Evolutionary conservation across 345 rosid genomes (phyloP).

Genomic region (Gossypium longicalyx): DNA sequence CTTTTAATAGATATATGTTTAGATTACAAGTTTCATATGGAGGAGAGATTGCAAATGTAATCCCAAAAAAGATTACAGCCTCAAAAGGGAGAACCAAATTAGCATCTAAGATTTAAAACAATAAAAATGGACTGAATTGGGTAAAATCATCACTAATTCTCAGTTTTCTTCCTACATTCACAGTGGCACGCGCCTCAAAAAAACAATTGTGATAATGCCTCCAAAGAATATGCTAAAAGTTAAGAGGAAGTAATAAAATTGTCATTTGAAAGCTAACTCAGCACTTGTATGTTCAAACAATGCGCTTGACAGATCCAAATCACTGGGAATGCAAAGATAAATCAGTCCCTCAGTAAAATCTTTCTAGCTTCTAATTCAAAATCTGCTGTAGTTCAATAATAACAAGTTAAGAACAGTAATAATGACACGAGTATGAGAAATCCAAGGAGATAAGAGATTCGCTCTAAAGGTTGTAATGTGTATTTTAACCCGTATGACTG

Average conservation of each 20-base stretch:
- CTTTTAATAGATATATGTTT: too few species aligned
- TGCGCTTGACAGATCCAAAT: conserved; percentile 26
- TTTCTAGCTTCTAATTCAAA: conserved; percentile 25
- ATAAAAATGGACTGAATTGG: background rate
- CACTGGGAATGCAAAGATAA: conserved; percentile 22
- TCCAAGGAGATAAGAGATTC: background rate
- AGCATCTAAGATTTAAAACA: too few species aligned
- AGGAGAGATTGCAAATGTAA: too few species aligned
- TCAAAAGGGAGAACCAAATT: too few species aligned
- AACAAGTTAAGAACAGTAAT: too few species aligned
- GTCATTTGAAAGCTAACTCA: conserved; percentile 7
- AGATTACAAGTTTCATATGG: too few species aligned
- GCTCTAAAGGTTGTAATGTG: background rate
- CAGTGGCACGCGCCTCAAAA: conserved; percentile 16
- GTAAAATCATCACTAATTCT: background rate
- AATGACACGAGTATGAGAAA: background rate
- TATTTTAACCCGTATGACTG: background rate
- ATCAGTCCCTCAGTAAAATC: conserved; percentile 24
- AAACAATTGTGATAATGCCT: conserved; percentile 5
- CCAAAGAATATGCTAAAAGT: conserved; percentile 18
- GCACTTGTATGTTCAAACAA: conserved; percentile 25
- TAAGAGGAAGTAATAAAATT: background rate
- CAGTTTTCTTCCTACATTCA: conserved; percentile 25
- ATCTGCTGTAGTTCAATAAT: conserved; percentile 18
- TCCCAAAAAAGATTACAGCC: too few species aligned